phyloP scores from a whole-genome alignment of 23 red algal species.

The Pyropia haitanensis region DNA sequence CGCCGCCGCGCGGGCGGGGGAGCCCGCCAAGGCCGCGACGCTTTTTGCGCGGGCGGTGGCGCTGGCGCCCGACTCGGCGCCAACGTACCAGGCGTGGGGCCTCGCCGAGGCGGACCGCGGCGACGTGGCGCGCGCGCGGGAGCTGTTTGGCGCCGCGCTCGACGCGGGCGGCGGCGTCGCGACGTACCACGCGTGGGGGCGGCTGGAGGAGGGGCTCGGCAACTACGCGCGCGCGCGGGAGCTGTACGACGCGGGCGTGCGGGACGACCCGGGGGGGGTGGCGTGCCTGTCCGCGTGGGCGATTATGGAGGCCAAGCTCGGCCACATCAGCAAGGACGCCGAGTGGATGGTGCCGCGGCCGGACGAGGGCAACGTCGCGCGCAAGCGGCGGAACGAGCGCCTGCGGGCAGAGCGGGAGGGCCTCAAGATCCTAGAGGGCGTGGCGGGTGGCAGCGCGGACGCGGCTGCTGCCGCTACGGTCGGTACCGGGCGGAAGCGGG shows the following conservation, averaged over 20 bases:
- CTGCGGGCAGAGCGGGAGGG: no score
- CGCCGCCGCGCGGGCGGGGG: constrained; percentile 15
- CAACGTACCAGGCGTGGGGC: constrained; percentile 71
- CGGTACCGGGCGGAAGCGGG: not conserved
- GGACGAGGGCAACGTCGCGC: not conserved
- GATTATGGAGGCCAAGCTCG: constrained; percentile 73
- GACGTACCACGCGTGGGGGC: constrained; percentile 66
- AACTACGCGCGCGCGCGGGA: constrained; percentile 38
- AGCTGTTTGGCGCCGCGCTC: constrained; percentile 36
- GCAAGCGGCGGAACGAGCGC: no score
- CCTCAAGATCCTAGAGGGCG: not conserved
- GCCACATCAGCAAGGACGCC: constrained; percentile 48
- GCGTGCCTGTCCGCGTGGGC: constrained; percentile 72
- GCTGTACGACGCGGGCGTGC: constrained; percentile 62
- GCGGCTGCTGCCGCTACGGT: not conserved
- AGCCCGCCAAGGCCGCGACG: constrained; percentile 6
- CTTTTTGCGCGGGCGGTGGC: constrained; percentile 52
- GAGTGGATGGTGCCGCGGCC: constrained; percentile 48
- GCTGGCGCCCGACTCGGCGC: constrained; percentile 60
- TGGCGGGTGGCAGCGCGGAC: no score
- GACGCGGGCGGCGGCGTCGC: constrained; percentile 11
- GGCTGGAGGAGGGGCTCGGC: constrained; percentile 49
- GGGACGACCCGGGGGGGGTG: constrained; percentile 25
- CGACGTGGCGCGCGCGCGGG: constrained; percentile 24
- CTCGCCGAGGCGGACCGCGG: constrained; percentile 39